Evolutionary conservation across 2,329 filamentous ascomycete genomes (phyloP).

Genomic region (Alternaria sp.): DNA sequence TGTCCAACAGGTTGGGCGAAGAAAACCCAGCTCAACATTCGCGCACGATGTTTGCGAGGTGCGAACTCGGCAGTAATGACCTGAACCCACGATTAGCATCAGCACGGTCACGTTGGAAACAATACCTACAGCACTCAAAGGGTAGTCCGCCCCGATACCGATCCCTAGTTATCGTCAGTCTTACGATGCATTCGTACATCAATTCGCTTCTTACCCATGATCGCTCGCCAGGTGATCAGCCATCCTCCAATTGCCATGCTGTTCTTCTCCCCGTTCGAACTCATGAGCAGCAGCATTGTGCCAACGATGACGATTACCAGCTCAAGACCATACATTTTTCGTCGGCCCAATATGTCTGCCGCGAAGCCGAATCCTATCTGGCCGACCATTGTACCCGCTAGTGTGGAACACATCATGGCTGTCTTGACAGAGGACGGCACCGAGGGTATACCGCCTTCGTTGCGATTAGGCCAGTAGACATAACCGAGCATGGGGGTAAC

Average conservation of each 20-base stretch:
- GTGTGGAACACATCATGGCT: slow-evolving; percentile 48
- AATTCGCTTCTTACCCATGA: slow-evolving; percentile 43
- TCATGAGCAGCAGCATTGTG: slow-evolving; percentile 49
- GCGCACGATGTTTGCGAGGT: slow-evolving; percentile 43
- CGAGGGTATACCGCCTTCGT: slow-evolving; percentile 27
- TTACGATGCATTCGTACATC: neutral
- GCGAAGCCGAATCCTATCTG: slow-evolving; percentile 49
- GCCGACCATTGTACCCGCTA: slow-evolving; percentile 49
- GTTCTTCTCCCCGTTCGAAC: slow-evolving; percentile 42
- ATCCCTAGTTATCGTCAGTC: slow-evolving; percentile 23
- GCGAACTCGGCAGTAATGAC: slow-evolving; percentile 51
- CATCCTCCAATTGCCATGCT: slow-evolving; percentile 49
- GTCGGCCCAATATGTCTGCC: slow-evolving; percentile 47
- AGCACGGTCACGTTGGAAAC: neutral
- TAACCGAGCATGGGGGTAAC: slow-evolving; percentile 50
- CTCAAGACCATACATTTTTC: slow-evolving; percentile 51
- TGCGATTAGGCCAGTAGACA: slow-evolving; percentile 45
- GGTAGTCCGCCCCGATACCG: slow-evolving; percentile 50
- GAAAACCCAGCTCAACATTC: slow-evolving; percentile 53
- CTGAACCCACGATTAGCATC: slow-evolving; percentile 5
- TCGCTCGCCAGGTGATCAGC: slow-evolving; percentile 49
- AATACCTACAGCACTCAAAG: slow-evolving; percentile 40
- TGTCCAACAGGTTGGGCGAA: slow-evolving; percentile 53
- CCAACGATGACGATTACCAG: slow-evolving; percentile 51
- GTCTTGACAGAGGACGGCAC: slow-evolving; percentile 42